Evolutionary conservation across 805 yeast genomes (phyloP).

Genomic region (Candida succiphila): DNA sequence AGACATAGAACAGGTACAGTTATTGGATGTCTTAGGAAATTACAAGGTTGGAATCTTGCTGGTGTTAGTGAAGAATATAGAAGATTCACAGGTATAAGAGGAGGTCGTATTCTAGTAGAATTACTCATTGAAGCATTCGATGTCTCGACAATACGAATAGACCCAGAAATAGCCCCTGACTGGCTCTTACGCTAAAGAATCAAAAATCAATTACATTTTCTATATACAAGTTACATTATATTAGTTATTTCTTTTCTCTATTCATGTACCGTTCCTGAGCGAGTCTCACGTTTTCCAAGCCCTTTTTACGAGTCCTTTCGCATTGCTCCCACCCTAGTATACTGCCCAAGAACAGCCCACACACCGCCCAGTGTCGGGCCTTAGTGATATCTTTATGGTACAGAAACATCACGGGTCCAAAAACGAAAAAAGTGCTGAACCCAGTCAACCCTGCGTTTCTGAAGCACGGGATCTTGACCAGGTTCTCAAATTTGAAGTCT

Average conservation of each 20-base stretch:
- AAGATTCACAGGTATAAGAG: constrained; percentile 85
- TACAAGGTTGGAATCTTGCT: constrained; percentile 98
- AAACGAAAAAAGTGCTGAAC: constrained; percentile 59
- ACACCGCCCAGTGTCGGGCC: constrained; percentile 75
- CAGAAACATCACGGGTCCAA: constrained; percentile 56
- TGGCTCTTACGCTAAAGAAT: constrained; percentile 27
- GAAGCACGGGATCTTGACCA: constrained; percentile 63
- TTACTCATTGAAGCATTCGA: constrained; percentile 72
- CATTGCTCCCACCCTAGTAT: constrained; percentile 93
- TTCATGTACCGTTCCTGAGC: constrained; percentile 43
- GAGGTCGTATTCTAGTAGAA: constrained; percentile 89
- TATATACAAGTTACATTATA: neutral
- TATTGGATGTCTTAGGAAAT: constrained; percentile 81
- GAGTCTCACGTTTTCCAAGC: constrained; percentile 54
- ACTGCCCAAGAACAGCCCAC: constrained; percentile 71
- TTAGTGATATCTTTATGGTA: constrained; percentile 52
- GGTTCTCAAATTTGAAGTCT: constrained; percentile 42
- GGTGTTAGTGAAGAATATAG: constrained; percentile 89
- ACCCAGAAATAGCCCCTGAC: constrained; percentile 32
- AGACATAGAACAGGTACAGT: constrained; percentile 96
- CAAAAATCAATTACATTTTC: neutral
- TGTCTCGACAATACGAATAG: constrained; percentile 31
- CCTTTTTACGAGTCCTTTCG: constrained; percentile 55
- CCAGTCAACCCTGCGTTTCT: constrained; percentile 75
- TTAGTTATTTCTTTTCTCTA: constrained; percentile 16